Conservation (phyloP, 352 stramenopile species). For the Phytophthora sp. region DNA sequence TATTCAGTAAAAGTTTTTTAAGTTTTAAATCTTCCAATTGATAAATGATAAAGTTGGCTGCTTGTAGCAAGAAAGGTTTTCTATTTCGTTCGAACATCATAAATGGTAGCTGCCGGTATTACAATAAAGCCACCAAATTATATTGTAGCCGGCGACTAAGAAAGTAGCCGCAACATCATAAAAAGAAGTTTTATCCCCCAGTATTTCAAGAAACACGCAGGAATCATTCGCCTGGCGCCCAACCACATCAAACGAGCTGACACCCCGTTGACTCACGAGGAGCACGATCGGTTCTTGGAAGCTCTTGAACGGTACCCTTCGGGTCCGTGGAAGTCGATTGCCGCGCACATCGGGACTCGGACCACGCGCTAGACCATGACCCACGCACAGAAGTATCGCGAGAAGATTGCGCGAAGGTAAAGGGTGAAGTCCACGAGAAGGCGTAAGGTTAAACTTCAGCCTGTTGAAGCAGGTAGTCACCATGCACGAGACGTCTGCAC, state of each 20-base stretch:
- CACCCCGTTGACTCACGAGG: slow-evolving; percentile 38
- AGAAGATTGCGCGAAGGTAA: slow-evolving; percentile 53
- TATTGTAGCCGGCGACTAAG: no score
- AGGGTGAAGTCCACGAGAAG: slow-evolving; percentile 30
- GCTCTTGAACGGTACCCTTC: slow-evolving; percentile 43
- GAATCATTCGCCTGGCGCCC: slow-evolving; percentile 42
- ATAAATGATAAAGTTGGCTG: no score
- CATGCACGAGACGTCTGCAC: background rate
- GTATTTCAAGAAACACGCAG: slow-evolving; percentile 44
- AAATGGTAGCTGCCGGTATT: no score
- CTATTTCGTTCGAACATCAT: no score
- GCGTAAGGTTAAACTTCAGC: slow-evolving; percentile 17
- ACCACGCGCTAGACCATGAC: slow-evolving; percentile 61
- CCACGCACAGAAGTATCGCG: slow-evolving; percentile 54
- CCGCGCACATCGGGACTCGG: slow-evolving; percentile 57
- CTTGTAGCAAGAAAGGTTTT: no score
- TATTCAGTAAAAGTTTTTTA: no score
- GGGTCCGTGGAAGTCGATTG: slow-evolving; percentile 45
- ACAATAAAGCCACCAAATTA: no score
- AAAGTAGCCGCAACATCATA: no score
- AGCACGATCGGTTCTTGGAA: slow-evolving; percentile 45
- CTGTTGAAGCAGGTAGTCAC: slow-evolving; percentile 13
- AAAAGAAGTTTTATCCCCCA: no score
- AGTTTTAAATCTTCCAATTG: no score
- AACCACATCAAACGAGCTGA: slow-evolving; percentile 38